A percentile compares a stretch with the other conserved stretches of the same genome.
Evolutionary conservation across 306 rosid species (phyloP).

Genomic region (Cucumis hystrix): DNA sequence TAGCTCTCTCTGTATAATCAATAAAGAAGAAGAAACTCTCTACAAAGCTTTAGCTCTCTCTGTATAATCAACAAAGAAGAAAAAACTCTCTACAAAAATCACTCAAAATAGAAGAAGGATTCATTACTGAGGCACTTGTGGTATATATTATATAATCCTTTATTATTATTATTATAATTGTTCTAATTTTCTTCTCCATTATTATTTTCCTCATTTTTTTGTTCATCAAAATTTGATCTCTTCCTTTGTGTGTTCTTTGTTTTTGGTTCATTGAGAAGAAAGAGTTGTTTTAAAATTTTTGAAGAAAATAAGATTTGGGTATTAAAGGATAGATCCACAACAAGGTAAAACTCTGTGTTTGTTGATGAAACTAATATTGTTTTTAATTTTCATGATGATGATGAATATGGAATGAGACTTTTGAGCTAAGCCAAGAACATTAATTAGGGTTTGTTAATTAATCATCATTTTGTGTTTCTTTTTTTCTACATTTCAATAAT

Average conservation of each 20-base stretch:
- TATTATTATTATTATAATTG: background rate
- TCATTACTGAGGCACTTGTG: constrained; percentile 42
- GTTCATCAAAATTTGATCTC: constrained; percentile 46
- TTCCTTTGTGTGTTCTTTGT: background rate
- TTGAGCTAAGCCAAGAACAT: background rate
- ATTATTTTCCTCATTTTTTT: background rate
- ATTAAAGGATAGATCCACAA: background rate
- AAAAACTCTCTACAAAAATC: constrained; percentile 14
- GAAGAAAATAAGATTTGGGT: background rate
- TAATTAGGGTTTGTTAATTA: background rate
- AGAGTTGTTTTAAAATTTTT: background rate
- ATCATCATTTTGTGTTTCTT: background rate
- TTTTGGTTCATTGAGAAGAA: background rate
- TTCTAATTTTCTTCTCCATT: background rate
- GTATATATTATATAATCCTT: background rate
- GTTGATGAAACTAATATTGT: background rate
- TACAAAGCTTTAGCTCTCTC: background rate
- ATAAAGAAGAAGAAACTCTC: constrained; percentile 12
- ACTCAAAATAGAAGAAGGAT: constrained; percentile 15
- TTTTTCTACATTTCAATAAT: background rate
- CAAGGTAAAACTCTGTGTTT: background rate
- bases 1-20: constrained; percentile 31
- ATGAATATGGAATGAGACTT: background rate
- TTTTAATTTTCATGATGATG: background rate
- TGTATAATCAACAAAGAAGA: constrained; percentile 28